Evolutionary conservation across 768 basidiomycete genomes (phyloP).

Genomic region (Cyathus striatus): DNA sequence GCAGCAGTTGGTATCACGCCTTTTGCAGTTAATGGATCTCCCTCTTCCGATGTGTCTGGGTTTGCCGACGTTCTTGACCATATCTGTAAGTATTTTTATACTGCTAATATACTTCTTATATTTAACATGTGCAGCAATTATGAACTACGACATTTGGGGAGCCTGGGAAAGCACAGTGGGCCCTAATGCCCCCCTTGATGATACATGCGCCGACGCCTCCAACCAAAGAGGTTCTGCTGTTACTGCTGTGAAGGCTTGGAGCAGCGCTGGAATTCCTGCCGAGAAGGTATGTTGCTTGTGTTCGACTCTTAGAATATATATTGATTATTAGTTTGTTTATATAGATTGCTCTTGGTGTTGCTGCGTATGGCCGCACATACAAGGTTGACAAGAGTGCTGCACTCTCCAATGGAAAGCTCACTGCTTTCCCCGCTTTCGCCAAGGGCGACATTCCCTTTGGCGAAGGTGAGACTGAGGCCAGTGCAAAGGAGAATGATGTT

Average conservation of each 20-base stretch:
- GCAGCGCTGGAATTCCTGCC: slow-evolving; percentile 67
- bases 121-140: slow-evolving; percentile 34
- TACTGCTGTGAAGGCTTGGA: slow-evolving; percentile 72
- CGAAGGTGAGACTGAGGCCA: slow-evolving; percentile 36
- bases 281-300: no score
- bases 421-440: slow-evolving; percentile 47
- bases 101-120: neutral
- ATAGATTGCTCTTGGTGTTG: slow-evolving; percentile 30
- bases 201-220: slow-evolving; percentile 54
- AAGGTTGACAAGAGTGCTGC: slow-evolving; percentile 33
- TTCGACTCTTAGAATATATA: no score
- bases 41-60: slow-evolving; percentile 58
- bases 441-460: slow-evolving; percentile 40
- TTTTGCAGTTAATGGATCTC: slow-evolving; percentile 40
- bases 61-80: slow-evolving; percentile 60
- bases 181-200: slow-evolving; percentile 79
- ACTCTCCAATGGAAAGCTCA: slow-evolving; percentile 21
- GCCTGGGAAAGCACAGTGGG: slow-evolving; percentile 54
- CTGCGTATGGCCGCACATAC: slow-evolving; percentile 78
- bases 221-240: slow-evolving; percentile 65
- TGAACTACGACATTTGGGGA: slow-evolving; percentile 57
- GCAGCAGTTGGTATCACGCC: slow-evolving; percentile 33
- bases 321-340: no score
- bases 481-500: no score
- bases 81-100: slow-evolving; percentile 19